These are phyloP conservation scores for Sphaerobolus stellatus DNA, from an alignment of 1,284 basidiomycete species.

Conservation along the genomic window DNA sequence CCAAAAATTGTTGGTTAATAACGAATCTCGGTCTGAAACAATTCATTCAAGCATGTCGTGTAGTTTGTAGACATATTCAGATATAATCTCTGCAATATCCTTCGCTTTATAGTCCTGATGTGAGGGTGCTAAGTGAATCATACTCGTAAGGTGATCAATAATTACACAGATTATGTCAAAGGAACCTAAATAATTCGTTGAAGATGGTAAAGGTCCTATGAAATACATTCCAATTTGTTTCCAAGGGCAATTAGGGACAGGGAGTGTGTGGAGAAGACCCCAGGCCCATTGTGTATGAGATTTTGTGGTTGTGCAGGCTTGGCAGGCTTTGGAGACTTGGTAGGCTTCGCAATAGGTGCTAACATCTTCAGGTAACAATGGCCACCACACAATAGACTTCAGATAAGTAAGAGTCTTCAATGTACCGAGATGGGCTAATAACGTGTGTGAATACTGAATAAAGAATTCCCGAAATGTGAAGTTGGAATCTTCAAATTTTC, in stretches of 20 bases:
- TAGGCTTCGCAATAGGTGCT: conserved; percentile 27
- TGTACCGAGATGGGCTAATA: too few relatives aligned
- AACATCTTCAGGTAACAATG: conserved; percentile 26
- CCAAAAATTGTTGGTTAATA: conserved; percentile 28
- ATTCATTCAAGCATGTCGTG: conserved; percentile 28
- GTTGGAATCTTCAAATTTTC: too few relatives aligned
- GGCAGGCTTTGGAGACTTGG: conserved; percentile 30
- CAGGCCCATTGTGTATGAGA: conserved; percentile 30
- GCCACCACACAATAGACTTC: conserved; percentile 38
- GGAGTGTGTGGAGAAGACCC: conserved; percentile 34
- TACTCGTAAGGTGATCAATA: conserved; percentile 33
- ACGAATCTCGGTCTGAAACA: conserved; percentile 6
- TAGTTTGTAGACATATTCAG: conserved; percentile 24
- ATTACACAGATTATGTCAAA: conserved; percentile 34
- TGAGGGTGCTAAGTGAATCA: conserved; percentile 33
- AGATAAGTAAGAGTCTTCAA: conserved; percentile 32
- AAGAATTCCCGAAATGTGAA: too few relatives aligned
- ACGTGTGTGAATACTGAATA: too few relatives aligned
- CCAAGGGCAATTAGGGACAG: conserved; percentile 35
- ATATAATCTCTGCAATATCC: conserved; percentile 25
- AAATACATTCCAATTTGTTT: conserved; percentile 44
- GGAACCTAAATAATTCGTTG: conserved; percentile 24
- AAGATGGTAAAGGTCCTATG: conserved; percentile 36
- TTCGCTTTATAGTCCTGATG: conserved; percentile 17
- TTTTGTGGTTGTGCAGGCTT: conserved; percentile 30